Evolutionary conservation across 1,139 yeast genomes (phyloP).

Genomic region (Hansenula lynferdii): DNA sequence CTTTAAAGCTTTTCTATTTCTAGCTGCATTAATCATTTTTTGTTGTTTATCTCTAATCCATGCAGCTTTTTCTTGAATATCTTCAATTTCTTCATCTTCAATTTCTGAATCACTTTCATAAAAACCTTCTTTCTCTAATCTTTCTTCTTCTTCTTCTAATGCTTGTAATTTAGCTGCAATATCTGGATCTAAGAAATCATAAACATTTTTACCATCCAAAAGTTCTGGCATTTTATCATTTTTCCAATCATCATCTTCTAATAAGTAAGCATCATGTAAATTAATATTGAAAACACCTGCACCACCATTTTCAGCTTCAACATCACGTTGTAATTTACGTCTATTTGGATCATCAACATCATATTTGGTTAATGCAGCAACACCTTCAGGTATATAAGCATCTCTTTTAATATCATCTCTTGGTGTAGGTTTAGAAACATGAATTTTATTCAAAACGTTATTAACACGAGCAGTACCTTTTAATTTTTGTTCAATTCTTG

Average conservation of each 20-base stretch:
- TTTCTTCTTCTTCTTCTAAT: conserved; percentile 95
- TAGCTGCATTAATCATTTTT: conserved; percentile 84
- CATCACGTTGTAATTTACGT: conserved; percentile 76
- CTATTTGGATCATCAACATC: conserved; percentile 80
- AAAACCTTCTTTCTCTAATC: conserved; percentile 90
- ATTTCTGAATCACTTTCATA: conserved; percentile 85
- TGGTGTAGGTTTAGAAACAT: conserved; percentile 84
- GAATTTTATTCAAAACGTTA: conserved; percentile 90
- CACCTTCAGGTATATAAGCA: conserved; percentile 78
- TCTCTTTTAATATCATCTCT: conserved; percentile 84
- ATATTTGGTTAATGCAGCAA: conserved; percentile 53
- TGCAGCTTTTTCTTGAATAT: conserved; percentile 77
- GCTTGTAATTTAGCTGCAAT: conserved; percentile 91
- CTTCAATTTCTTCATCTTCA: conserved; percentile 63
- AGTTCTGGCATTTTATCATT: conserved; percentile 96
- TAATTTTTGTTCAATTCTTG: conserved; percentile 94
- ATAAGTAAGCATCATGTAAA: conserved; percentile 82
- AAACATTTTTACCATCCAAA: conserved; percentile 92
- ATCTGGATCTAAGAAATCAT: conserved; percentile 96
- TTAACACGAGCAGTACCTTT: conserved; percentile 89
- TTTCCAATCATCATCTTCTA: conserved; percentile 98
- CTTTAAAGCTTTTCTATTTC: conserved; percentile 82
- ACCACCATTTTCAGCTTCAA: conserved; percentile 95
- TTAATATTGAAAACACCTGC: conserved; percentile 97
- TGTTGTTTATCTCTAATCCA: conserved; percentile 97